Evolutionary conservation across 2,329 filamentous ascomycete species (phyloP), one percentile per base, ranked within the genome.

Genomic region (Colletotrichum camelliae): DNA sequence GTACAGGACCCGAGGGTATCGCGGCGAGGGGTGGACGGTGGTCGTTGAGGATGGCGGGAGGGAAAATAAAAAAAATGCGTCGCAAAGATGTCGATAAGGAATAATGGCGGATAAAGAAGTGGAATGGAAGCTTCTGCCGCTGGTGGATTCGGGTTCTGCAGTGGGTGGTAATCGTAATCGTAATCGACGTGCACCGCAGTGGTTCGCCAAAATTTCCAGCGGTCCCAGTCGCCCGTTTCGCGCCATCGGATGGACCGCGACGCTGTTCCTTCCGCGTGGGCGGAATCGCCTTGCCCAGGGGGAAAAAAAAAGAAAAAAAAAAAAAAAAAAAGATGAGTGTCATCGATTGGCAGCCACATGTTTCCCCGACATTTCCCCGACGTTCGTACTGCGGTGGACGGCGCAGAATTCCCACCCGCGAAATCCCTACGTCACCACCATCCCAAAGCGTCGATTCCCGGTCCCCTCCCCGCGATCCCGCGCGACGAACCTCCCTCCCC

Each of bases 361-460:
- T 72, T 75, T 37, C 3, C 24, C 73, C 74, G 65, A 70, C 16
- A 64, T 79, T 83, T 79, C 77, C 33, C 81, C 82, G 80, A 79
- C 7, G 9, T n/a, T 48, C 39, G 18, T 4, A 5, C 29, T 10
- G 18, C 7, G 1, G 39, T 18, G n/a, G 39, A 4, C 35, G 18
- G 39, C 39, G 39, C 39, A 21, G 33, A 79, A 79, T 80, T 75
- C 58, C 81, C 80, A 77, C 60, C 57, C 39, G 52, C 75, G 43
- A 74, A 21, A 68, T 62, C 60, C 61, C 80, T 80, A 83, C 81
- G 81, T 83, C 81, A 83, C 81, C 77, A 77, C 33, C 72, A 67
- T 43, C 37, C 33, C n/a, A n/a, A 35, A 57, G 24, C 64, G 31
- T 15, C 60, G 65, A 39, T 35, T n/a, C 5, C 18, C 39, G 18